Percentiles rank a stretch among this genome's conserved stretches.
These are phyloP conservation scores for Dothistroma pini DNA, from an alignment of 2,329 filamentous ascomycete genomes.

Conservation along the genomic window DNA sequence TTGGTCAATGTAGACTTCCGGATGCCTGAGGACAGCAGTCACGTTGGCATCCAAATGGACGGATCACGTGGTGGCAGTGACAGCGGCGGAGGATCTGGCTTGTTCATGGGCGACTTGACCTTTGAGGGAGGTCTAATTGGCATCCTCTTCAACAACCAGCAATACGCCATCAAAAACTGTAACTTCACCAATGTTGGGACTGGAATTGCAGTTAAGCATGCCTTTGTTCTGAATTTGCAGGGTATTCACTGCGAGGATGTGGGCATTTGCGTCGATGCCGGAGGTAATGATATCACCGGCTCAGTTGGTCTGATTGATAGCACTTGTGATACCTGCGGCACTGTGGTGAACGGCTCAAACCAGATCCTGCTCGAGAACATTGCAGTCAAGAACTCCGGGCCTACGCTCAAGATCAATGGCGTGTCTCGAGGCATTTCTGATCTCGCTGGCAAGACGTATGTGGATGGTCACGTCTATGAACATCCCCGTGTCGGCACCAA, in stretches of 20 bases:
- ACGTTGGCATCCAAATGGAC: slow-evolving; percentile 38
- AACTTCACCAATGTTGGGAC: slow-evolving; percentile 27
- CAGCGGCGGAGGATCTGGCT: slow-evolving; percentile 17
- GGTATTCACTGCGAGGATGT: slow-evolving; percentile 29
- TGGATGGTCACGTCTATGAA: slow-evolving; percentile 18
- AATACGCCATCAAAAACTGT: slow-evolving; percentile 44
- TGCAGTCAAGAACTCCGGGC: slow-evolving; percentile 19
- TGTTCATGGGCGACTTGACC: slow-evolving; percentile 47
- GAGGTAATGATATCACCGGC: slow-evolving; percentile 18
- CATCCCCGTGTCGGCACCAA: neutral
- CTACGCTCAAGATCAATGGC: slow-evolving; percentile 25
- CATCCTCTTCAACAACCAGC: slow-evolving; percentile 56
- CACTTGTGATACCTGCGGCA: slow-evolving; percentile 19
- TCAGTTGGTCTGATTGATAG: slow-evolving; percentile 30
- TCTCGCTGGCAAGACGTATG: slow-evolving; percentile 35
- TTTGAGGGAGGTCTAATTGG: slow-evolving; percentile 61
- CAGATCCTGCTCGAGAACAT: slow-evolving; percentile 26
- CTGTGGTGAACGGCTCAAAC: slow-evolving; percentile 18
- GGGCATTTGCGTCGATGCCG: slow-evolving; percentile 26
- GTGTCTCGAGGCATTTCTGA: slow-evolving; percentile 27
- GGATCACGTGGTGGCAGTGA: slow-evolving; percentile 25
- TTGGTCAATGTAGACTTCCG: slow-evolving; percentile 32
- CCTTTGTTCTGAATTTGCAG: slow-evolving; percentile 23
- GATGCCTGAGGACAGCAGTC: slow-evolving; percentile 37
- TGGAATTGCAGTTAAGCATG: slow-evolving; percentile 23